These are phyloP conservation scores for Termitomyces sp. DNA, from an alignment of 768 basidiomycete species.

Conservation along the genomic window DNA sequence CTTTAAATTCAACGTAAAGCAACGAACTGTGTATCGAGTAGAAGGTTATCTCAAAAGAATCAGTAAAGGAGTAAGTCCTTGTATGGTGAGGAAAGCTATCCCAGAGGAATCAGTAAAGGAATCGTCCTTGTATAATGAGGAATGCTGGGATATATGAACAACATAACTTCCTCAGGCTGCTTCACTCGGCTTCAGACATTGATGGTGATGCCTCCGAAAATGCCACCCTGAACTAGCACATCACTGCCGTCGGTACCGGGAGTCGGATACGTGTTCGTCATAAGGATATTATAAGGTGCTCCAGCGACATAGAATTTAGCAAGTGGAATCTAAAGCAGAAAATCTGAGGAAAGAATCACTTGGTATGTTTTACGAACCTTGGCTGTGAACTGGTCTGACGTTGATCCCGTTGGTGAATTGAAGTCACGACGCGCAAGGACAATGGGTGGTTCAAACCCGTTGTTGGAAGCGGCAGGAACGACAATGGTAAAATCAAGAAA, in stretches of 20 bases:
- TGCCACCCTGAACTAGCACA: conserved; percentile 6
- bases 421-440: conserved; percentile 11
- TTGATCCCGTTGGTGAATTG: neutral
- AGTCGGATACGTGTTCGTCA: neutral
- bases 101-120: too few relatives aligned
- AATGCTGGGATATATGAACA: neutral
- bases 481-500: conserved; percentile 10
- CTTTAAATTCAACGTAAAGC: neutral
- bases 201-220: neutral
- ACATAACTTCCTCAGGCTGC: neutral
- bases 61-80: neutral
- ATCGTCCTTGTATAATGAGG: too few relatives aligned
- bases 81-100: neutral
- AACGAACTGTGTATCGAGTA: neutral
- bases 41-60: neutral
- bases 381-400: conserved; percentile 6
- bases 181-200: neutral
- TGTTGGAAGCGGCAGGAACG: conserved; percentile 3
- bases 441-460: conserved; percentile 9
- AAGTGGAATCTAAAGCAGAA: neutral
- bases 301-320: conserved; percentile 4
- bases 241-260: conserved; percentile 8
- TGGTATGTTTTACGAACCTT: neutral
- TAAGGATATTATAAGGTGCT: neutral
- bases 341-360: neutral